Percentiles rank a stretch among this genome's conserved stretches.
phyloP scores from a whole-genome alignment of 176 grass and related monocot genomes.

The Hordeum marinum region DNA sequence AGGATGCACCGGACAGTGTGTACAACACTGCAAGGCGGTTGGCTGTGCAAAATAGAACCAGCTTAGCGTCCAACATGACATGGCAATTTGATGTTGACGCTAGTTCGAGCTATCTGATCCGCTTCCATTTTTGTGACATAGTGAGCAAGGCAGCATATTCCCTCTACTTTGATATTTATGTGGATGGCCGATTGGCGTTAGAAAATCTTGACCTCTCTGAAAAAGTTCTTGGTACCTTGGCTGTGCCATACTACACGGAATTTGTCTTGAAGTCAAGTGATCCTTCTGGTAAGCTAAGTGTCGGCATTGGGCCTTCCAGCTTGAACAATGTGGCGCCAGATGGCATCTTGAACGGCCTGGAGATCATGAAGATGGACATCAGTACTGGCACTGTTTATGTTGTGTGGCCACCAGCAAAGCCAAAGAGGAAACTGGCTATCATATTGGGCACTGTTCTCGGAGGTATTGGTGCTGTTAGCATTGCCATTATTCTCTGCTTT shows the following conservation, averaged over 20 bases:
- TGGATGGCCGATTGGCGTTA: slow-evolving; percentile 49
- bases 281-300: slow-evolving; percentile 52
- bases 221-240: slow-evolving; percentile 30
- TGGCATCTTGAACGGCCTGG: slow-evolving; percentile 91
- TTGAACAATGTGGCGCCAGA: slow-evolving; percentile 12
- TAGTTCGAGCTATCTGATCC: slow-evolving; percentile 55
- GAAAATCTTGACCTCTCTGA: slow-evolving; percentile 65
- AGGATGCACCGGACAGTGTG: slow-evolving; percentile 66
- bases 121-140: slow-evolving; percentile 97
- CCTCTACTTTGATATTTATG: slow-evolving; percentile 72
- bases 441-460: slow-evolving; percentile 54
- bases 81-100: slow-evolving; percentile 70
- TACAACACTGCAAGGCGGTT: slow-evolving; percentile 67
- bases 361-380: slow-evolving; percentile 99
- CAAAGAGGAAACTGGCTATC: slow-evolving; percentile 31
- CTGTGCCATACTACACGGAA: slow-evolving; percentile 72
- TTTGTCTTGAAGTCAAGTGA: slow-evolving; percentile 68
- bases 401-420: slow-evolving; percentile 6
- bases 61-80: slow-evolving; percentile 65
- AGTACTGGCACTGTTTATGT: slow-evolving; percentile 54
- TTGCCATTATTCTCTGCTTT: slow-evolving; percentile 34
- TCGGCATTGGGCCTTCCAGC: slow-evolving; percentile 74
- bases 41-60: slow-evolving; percentile 31
- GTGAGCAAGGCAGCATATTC: slow-evolving; percentile 55
- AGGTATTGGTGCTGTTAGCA: slow-evolving; percentile 26